These are phyloP conservation scores for Cladosporium oxysporum DNA, from an alignment of 2,329 filamentous ascomycete genomes.

Conservation along the genomic window DNA sequence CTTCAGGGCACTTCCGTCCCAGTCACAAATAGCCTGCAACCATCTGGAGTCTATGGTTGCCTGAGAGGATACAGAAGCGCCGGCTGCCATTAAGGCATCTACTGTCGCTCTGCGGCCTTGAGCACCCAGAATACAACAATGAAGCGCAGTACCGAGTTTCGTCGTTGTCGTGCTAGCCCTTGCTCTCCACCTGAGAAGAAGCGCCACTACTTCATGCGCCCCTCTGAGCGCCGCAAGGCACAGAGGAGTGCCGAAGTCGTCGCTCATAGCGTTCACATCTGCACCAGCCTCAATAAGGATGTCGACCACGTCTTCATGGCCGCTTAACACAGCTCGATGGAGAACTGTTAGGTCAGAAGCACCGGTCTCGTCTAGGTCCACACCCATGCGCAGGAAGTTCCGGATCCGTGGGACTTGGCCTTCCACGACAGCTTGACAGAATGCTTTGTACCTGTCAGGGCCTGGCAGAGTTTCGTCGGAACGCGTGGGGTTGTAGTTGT, in stretches of 20 bases:
- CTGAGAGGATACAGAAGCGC: background rate
- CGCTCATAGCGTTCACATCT: conserved; percentile 20
- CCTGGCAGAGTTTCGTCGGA: conserved; percentile 10
- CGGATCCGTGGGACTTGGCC: conserved; percentile 19
- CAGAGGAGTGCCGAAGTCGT: conserved; percentile 20
- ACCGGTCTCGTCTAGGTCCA: conserved; percentile 7
- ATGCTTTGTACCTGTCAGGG: background rate
- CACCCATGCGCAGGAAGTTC: conserved; percentile 14
- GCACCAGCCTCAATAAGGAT: conserved; percentile 3
- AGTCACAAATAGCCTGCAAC: background rate
- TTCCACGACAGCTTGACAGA: conserved; percentile 18
- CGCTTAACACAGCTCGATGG: conserved; percentile 21
- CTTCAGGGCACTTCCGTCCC: background rate
- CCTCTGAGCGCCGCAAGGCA: conserved; percentile 20
- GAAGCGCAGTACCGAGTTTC: background rate
- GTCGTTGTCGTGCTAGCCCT: background rate
- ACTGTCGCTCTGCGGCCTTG: background rate
- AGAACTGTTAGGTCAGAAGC: conserved; percentile 18
- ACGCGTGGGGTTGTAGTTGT: conserved; percentile 8
- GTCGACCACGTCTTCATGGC: conserved; percentile 19
- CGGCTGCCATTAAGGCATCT: background rate
- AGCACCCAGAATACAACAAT: background rate
- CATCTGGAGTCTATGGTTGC: background rate
- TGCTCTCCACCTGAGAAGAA: conserved; percentile 5
- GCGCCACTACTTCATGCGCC: background rate